phyloP scores from a whole-genome alignment of 1,139 yeast genomes.

The Kluyveromyces marxianus region DNA sequence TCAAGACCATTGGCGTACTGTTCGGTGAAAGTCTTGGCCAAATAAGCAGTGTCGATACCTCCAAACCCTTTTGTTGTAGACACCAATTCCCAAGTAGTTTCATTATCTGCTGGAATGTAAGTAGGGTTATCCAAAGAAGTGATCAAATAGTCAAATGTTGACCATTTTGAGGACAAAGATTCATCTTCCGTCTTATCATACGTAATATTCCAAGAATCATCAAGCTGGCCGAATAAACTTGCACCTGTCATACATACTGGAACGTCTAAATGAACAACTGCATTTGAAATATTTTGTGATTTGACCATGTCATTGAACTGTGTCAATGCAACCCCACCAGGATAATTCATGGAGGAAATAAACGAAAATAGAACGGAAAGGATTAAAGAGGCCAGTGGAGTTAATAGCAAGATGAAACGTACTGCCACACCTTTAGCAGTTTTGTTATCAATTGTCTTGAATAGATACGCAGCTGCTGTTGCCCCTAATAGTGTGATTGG shows the following conservation, averaged over 20 bases:
- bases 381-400: constrained; percentile 32
- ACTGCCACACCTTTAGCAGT: constrained; percentile 20
- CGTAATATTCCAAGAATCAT: constrained; percentile 31
- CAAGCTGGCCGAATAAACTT: constrained; percentile 59
- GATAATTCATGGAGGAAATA: constrained; percentile 71
- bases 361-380: constrained; percentile 48
- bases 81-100: constrained; percentile 36
- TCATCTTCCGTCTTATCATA: constrained; percentile 72
- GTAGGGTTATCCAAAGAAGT: constrained; percentile 35
- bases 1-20: constrained; percentile 4
- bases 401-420: constrained; percentile 28
- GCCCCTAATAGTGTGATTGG: constrained; percentile 60
- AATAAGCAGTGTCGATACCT: constrained; percentile 29
- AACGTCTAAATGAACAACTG: constrained; percentile 64
- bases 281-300: constrained; percentile 17
- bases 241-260: constrained; percentile 87
- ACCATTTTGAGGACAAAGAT: constrained; percentile 41
- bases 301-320: constrained; percentile 43
- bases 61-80: constrained; percentile 33
- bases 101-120: constrained; percentile 15
- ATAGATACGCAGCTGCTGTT: constrained; percentile 45
- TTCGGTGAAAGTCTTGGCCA: constrained; percentile 12
- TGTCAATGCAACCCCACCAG: constrained; percentile 75
- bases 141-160: constrained; percentile 51
- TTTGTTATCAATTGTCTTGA: constrained; percentile 31